Evolutionary conservation across 768 basidiomycete species (phyloP).

Genomic region (Rhodotorula taiwanensis): DNA sequence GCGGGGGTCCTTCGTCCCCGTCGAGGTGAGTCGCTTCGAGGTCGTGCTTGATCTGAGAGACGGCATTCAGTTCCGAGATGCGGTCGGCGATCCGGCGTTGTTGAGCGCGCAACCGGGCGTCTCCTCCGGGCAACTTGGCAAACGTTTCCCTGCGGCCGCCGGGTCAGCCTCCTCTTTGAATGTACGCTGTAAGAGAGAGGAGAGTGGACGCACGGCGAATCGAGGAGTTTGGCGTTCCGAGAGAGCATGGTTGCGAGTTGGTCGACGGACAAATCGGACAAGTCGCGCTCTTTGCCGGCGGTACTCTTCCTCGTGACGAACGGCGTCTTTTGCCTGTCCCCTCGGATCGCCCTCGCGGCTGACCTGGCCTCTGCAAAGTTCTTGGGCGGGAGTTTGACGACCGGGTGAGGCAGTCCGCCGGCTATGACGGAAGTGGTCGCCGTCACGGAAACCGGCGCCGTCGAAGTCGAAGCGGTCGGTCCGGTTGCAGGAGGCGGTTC

Average conservation of each 20-base stretch:
- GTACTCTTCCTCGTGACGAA: conserved; percentile 20
- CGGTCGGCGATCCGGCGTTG: conserved; percentile 15
- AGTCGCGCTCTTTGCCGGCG: conserved; percentile 24
- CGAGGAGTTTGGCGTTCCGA: conserved; percentile 15
- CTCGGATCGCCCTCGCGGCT: not conserved
- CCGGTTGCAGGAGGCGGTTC: conserved; percentile 5
- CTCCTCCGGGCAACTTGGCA: conserved; percentile 26
- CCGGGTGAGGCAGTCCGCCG: not conserved
- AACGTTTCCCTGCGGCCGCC: conserved; percentile 2
- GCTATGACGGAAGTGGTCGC: not conserved
- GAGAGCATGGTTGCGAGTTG: conserved; percentile 18
- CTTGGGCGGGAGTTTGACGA: conserved; percentile 5
- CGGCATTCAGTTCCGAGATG: conserved; percentile 8
- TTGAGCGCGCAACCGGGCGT: conserved; percentile 3
- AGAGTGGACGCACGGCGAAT: conserved; percentile 20
- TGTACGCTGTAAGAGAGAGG: not conserved
- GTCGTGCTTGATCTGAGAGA: conserved; percentile 11
- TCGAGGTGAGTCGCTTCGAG: conserved; percentile 18
- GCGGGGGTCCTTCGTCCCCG: not conserved
- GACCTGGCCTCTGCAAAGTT: not conserved
- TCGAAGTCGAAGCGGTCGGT: not conserved
- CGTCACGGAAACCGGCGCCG: not conserved
- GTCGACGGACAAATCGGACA: conserved; percentile 1
- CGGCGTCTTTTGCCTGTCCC: conserved; percentile 14
- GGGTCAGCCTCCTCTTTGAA: too few relatives aligned